phyloP scores from a whole-genome alignment of 1,139 yeast genomes.

The Magnusiomyces tetraspermus region DNA sequence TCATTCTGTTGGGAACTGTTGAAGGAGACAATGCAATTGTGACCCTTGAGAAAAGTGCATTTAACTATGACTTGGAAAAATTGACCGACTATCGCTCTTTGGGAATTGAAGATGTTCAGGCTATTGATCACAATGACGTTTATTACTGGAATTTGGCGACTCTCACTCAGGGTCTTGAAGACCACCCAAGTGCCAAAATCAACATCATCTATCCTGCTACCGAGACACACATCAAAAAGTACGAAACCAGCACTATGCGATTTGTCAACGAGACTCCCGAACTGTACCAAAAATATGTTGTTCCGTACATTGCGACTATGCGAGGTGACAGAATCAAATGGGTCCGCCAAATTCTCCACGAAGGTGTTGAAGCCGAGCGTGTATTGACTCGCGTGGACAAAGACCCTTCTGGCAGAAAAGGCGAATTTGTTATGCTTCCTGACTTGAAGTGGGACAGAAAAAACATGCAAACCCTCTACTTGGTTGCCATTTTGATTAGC shows the following conservation, averaged over 20 bases:
- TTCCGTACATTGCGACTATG: constrained; percentile 71
- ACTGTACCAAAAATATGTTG: constrained; percentile 49
- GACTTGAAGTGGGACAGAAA: constrained; percentile 81
- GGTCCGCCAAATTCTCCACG: constrained; percentile 76
- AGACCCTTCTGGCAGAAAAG: constrained; percentile 35
- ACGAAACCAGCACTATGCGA: constrained; percentile 47
- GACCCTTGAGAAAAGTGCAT: constrained; percentile 63
- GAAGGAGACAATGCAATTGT: constrained; percentile 55
- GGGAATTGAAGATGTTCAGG: constrained; percentile 33
- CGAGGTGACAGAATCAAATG: constrained; percentile 72
- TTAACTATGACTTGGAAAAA: constrained; percentile 29
- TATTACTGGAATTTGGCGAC: constrained; percentile 70
- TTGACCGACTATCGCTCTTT: constrained; percentile 20
- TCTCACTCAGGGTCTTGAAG: constrained; percentile 40
- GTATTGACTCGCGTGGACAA: constrained; percentile 57
- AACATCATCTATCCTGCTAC: constrained; percentile 88
- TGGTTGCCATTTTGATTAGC: constrained; percentile 69
- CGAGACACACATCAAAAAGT: constrained; percentile 71
- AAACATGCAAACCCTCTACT: constrained; percentile 58
- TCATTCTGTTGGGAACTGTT: constrained; percentile 60
- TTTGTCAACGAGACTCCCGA: constrained; percentile 74
- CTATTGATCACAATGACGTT: constrained; percentile 65
- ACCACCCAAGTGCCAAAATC: constrained; percentile 55
- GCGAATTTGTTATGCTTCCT: constrained; percentile 34
- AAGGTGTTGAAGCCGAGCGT: constrained; percentile 79